A percentile compares a stretch with the other conserved stretches of the same genome.
These are phyloP conservation scores for Acrodontium crateriforme DNA, from an alignment of 2,329 filamentous ascomycete genomes.

Conservation along the genomic window DNA sequence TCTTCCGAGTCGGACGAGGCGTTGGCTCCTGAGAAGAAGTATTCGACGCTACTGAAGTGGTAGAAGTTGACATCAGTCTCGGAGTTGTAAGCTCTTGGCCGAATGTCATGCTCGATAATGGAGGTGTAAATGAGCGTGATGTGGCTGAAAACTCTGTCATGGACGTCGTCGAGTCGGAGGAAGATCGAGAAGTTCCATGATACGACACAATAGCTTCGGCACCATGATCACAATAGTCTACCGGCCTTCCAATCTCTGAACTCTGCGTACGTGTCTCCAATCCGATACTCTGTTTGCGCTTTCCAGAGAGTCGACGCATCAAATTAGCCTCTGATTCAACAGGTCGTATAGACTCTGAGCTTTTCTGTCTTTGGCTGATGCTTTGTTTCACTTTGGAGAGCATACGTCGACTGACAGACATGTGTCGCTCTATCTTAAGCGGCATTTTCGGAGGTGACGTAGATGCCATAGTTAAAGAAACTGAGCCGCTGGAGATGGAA, in stretches of 20 bases:
- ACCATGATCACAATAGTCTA: no score
- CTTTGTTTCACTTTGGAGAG: constrained; percentile 23
- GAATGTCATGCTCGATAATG: neutral
- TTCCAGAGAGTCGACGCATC: constrained; percentile 17
- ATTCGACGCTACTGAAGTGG: neutral
- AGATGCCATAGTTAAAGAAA: constrained; percentile 2
- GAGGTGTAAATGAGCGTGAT: constrained; percentile 3
- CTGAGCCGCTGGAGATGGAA: constrained; percentile 2
- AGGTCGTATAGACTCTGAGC: constrained; percentile 11
- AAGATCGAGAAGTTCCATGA: no score
- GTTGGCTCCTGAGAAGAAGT: constrained; percentile 7
- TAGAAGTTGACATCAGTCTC: neutral
- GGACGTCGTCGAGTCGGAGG: constrained; percentile 16
- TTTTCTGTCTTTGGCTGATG: constrained; percentile 16
- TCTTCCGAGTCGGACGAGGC: constrained; percentile 7
- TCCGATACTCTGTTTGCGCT: no score
- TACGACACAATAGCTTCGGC: constrained; percentile 5
- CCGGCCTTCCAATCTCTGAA: constrained; percentile 18
- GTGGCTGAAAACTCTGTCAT: constrained; percentile 9
- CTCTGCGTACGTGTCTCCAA: constrained; percentile 14
- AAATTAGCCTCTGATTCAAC: constrained; percentile 17
- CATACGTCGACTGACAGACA: constrained; percentile 23
- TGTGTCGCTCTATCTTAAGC: constrained; percentile 16
- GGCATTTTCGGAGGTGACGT: constrained; percentile 5
- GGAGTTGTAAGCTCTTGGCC: neutral